A percentile compares a stretch with the other conserved stretches of the same genome.
Evolutionary conservation across 2,329 filamentous ascomycete species (phyloP).

Genomic region (Ceratocystis harringtonii): DNA sequence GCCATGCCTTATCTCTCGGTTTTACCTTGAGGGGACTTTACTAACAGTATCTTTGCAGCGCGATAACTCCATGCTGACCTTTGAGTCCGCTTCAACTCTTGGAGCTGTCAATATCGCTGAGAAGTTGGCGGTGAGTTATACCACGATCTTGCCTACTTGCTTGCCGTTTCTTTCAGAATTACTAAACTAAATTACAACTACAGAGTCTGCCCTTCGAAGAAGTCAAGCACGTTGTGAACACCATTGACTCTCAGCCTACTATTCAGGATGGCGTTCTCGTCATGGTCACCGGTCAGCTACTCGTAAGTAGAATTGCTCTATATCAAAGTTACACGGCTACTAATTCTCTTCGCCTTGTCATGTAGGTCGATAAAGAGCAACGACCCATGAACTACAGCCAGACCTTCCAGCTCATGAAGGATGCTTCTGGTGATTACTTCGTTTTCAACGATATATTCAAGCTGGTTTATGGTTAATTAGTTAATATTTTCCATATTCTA

Average conservation of each 20-base stretch:
- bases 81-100: constrained; percentile 55
- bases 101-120: constrained; percentile 54
- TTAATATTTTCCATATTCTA: neutral
- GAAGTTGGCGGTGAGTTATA: constrained; percentile 57
- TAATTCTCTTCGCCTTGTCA: neutral
- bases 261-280: constrained; percentile 58
- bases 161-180: neutral
- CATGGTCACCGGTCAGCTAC: constrained; percentile 70
- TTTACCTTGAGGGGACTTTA: neutral
- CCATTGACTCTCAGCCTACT: constrained; percentile 71
- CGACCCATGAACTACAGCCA: constrained; percentile 85
- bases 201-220: constrained; percentile 67
- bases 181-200: constrained; percentile 13
- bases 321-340: neutral
- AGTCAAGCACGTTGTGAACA: constrained; percentile 62
- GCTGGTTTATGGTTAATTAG: constrained; percentile 52
- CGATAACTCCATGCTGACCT: constrained; percentile 80
- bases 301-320: constrained; percentile 41
- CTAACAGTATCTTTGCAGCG: constrained; percentile 38
- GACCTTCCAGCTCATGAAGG: constrained; percentile 68
- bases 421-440: constrained; percentile 53
- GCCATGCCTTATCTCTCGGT: constrained; percentile 29
- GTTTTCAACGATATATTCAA: constrained; percentile 94
- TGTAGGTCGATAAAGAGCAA: constrained; percentile 69
- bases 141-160: constrained; percentile 6